Percentiles rank a stretch among this genome's conserved stretches.
These are phyloP conservation scores for Vanrija pseudolonga DNA, from an alignment of 1,284 basidiomycete species.

Conservation along the genomic window DNA sequence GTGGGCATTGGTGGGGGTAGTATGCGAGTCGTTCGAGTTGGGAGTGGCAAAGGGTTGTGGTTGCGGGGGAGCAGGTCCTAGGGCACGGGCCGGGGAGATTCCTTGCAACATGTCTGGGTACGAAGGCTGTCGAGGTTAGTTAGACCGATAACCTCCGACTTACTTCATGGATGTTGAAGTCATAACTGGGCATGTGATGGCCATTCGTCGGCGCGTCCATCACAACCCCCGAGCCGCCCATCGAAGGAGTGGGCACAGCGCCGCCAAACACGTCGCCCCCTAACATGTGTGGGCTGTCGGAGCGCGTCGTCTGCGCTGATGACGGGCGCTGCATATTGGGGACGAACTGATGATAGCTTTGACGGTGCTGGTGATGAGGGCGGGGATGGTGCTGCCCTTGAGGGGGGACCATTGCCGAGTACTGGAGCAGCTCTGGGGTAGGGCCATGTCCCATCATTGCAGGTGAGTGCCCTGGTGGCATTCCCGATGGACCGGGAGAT, in stretches of 20 bases:
- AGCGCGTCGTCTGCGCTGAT: slow-evolving; percentile 21
- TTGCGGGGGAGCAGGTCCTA: slow-evolving; percentile 39
- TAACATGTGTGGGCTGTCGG: slow-evolving; percentile 33
- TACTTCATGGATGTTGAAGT: slow-evolving; percentile 1
- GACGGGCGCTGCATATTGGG: slow-evolving; percentile 22
- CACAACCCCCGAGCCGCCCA: background rate
- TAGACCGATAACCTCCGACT: background rate
- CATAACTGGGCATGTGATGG: slow-evolving; percentile 2
- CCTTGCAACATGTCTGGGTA: slow-evolving; percentile 21
- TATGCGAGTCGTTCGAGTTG: slow-evolving; percentile 10
- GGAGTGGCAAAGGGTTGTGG: slow-evolving; percentile 30
- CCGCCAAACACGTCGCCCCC: slow-evolving; percentile 32
- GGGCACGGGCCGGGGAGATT: slow-evolving; percentile 43
- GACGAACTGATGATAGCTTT: background rate
- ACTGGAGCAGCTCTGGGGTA: background rate
- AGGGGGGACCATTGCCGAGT: background rate
- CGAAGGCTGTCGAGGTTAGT: background rate
- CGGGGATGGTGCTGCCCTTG: background rate
- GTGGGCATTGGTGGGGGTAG: slow-evolving; percentile 5
- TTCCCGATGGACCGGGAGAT: background rate
- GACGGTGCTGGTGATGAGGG: slow-evolving; percentile 4
- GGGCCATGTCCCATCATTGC: slow-evolving; percentile 1
- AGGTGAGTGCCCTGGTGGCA: background rate
- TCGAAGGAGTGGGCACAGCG: background rate
- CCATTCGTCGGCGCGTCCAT: background rate